A percentile compares a stretch with the other conserved stretches of the same genome.
phyloP scores from a whole-genome alignment of 345 rosid genomes.

The Linum tenue region DNA sequence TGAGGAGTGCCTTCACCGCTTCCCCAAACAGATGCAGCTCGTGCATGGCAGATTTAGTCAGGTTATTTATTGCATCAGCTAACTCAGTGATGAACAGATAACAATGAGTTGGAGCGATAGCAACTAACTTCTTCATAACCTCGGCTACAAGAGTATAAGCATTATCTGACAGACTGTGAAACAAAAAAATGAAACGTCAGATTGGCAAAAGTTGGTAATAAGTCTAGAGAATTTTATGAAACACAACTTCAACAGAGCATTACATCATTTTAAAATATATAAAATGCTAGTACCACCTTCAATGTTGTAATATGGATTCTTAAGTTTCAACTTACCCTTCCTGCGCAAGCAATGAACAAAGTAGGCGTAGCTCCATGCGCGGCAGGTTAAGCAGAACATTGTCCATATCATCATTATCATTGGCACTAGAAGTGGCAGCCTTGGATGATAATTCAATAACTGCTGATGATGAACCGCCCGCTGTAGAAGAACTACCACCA shows the following conservation, averaged over 20 bases:
- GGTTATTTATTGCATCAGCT: slow-evolving; percentile 54
- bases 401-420: slow-evolving; percentile 50
- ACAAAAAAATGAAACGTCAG: slow-evolving; percentile 13
- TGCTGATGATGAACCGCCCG: slow-evolving; percentile 31
- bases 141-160: slow-evolving; percentile 83
- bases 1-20: slow-evolving; percentile 69
- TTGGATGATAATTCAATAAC: slow-evolving; percentile 25
- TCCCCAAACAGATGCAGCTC: slow-evolving; percentile 79
- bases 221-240: not conserved
- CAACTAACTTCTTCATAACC: slow-evolving; percentile 82
- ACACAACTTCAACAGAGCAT: not conserved
- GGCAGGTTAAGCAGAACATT: slow-evolving; percentile 62
- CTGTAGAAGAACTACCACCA: slow-evolving; percentile 26
- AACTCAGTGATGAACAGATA: slow-evolving; percentile 76
- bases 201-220: not conserved
- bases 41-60: slow-evolving; percentile 66
- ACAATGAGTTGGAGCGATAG: slow-evolving; percentile 68
- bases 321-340: slow-evolving; percentile 56
- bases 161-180: slow-evolving; percentile 77
- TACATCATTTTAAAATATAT: no score
- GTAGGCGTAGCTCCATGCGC: slow-evolving; percentile 64
- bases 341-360: slow-evolving; percentile 86
- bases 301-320: no score
- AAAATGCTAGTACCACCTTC: no score
- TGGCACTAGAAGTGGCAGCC: slow-evolving; percentile 31